Percentiles rank a stretch among this genome's conserved stretches.
Evolutionary conservation across 148 eudicot genomes (phyloP).

Genomic region (Vaccinium corymbosum): DNA sequence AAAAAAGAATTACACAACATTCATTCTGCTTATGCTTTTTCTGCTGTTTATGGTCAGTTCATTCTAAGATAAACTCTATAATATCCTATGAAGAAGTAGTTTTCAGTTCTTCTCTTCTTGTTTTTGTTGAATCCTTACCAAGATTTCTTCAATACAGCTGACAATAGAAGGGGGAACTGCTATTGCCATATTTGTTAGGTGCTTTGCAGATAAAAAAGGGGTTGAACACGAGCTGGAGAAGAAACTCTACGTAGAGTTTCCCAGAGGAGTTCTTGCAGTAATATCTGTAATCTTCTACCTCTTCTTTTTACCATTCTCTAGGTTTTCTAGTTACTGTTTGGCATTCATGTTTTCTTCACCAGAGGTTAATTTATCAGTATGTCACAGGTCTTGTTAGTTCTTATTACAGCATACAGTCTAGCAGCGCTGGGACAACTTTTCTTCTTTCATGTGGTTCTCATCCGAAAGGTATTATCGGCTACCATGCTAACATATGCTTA

Average conservation of each 20-base stretch:
- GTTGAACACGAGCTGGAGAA: slow-evolving; percentile 48
- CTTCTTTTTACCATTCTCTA: not conserved
- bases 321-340: slow-evolving; percentile 4
- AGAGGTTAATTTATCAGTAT: slow-evolving; percentile 7
- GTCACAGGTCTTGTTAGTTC: slow-evolving; percentile 57
- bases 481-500: not conserved
- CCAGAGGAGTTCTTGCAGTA: slow-evolving; percentile 69
- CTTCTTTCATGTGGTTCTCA: slow-evolving; percentile 89
- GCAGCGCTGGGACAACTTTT: slow-evolving; percentile 95
- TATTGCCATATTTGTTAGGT: slow-evolving; percentile 68
- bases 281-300: slow-evolving; percentile 48
- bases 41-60: slow-evolving; percentile 72
- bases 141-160: slow-evolving; percentile 47
- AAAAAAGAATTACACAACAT: slow-evolving; percentile 81
- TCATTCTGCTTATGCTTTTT: slow-evolving; percentile 71
- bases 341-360: not conserved
- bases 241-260: slow-evolving; percentile 46
- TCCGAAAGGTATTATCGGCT: slow-evolving; percentile 61
- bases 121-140: slow-evolving; percentile 5
- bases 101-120: slow-evolving; percentile 5
- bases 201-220: slow-evolving; percentile 70
- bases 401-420: slow-evolving; percentile 65
- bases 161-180: slow-evolving; percentile 77
- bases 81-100: not conserved
- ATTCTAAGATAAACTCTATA: not conserved